Base-by-base conservation (phyloP, 768 basidiomycete species). In the Amanita rubescens region DNA sequence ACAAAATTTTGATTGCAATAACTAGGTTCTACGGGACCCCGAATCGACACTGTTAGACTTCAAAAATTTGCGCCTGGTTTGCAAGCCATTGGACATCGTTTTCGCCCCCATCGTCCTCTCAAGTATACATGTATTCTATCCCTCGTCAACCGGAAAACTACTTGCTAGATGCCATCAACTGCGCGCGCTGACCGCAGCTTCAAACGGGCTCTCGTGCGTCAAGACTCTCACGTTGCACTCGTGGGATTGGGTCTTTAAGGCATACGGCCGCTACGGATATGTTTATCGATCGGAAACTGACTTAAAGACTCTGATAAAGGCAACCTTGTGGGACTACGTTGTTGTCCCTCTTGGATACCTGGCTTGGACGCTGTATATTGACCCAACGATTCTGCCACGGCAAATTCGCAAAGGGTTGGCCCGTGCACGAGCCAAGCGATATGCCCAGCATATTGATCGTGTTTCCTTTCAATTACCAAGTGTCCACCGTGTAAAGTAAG, bases 81-180 rank as follows among this genome's bases (percentile, higher is more conserved):
- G 52, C 52, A 53, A 32, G 41, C 30, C 43, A 0, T 25, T 53
- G 11, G n/a, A 53, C 34, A 27, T 14, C 3, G 44, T 42, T 19
- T 53, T 53, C 12, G 43, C 52, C 6, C 43, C 52, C 8, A 38
- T 45, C 42, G 52, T 53, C 24, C 43, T 53, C 22, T 45, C 43
- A 5, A 53, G 52, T 8, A 53, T 53, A 19, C 33, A 44, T 11
- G 22, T 43, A 4, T 46, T 53, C 34, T 35, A 20, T 25, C 35
- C 50, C n/a, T 32, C 27, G 3, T 5, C 19, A 8, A 44, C 15
- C 9, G 41, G 41, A 15, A 44, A 39, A 27, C 4, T 46, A 17
- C 44, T 46, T 17, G 17, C 52, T 24, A 35, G 41, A 19, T 46
- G 27, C 34, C 42, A 53, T 17, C 52, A 53, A 25, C 43, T 53